Base-by-base conservation (phyloP, 768 basidiomycete species). In the Boletus reticulatus region DNA sequence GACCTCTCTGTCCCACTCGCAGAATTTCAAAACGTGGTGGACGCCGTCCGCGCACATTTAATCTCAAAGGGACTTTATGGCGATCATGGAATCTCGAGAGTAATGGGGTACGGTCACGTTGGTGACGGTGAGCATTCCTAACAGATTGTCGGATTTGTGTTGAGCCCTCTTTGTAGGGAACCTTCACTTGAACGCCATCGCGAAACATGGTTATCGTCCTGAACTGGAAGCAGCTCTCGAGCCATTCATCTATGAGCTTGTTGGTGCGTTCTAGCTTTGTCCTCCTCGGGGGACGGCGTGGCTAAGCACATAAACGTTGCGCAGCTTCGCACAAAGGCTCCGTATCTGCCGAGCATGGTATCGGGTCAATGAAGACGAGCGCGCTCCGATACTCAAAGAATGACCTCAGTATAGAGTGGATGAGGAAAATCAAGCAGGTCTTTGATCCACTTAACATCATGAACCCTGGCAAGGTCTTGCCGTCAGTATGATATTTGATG, bases 321-420 rank as follows among this genome's bases (percentile, higher is more conserved):
- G 20, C 58, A 92, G 89, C 85, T 19, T 84, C 83, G 2, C 81
- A 89, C 66, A 82, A 85, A 48, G 96, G 96, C 9, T 98, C 96
- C 0, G 84, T 99, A 61, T 98, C 95, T 7, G 96, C 96, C 2
- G 96, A 99, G 68, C 96, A 99, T 70, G 96, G 96, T 6, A 86
- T 99, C 50, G 95, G 96, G n/a, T 81, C 87, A 0, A 93, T 93
- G 89, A 98, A 98, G 76, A 89, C 90, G 0, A 85, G 89, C 53
- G 92, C 92, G 16, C 82, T 98, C 20, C 80, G 80, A 38, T 98
- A 97, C 73, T 93, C 92, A 7, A 97, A 98, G 75, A 80, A 76
- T 56, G 75, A 79, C 9, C 80, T 84, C 22, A 92, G 88, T 67
- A 88, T 98, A 61, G 88, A 82, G 47, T 76, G 87, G 78, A 99